Percentiles rank a stretch among this genome's conserved stretches.
These are phyloP conservation scores for Penicillium cosmopolitanum DNA, from an alignment of 495 filamentous ascomycete species.

Conservation along the genomic window DNA sequence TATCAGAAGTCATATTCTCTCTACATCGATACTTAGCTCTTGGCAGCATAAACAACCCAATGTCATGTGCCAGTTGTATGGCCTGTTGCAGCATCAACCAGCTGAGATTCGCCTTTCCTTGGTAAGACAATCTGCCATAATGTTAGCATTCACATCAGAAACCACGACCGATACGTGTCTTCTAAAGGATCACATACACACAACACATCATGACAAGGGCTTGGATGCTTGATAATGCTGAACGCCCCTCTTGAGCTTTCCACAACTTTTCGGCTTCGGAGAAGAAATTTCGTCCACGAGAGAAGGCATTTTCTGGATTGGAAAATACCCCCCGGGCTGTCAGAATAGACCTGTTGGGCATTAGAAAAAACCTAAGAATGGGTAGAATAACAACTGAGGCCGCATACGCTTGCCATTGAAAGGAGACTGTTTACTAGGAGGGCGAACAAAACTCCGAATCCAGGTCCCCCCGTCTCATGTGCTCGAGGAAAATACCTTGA, in stretches of 20 bases:
- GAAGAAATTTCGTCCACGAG: conserved; percentile 39
- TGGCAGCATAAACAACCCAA: conserved; percentile 33
- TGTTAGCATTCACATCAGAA: no score
- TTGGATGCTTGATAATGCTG: conserved; percentile 40
- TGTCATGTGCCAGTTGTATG: conserved; percentile 38
- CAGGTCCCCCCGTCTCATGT: conserved; percentile 30
- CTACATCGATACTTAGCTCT: conserved; percentile 12
- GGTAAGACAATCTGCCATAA: conserved; percentile 30
- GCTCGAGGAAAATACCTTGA: conserved; percentile 35
- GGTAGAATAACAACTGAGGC: no score
- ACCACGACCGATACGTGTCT: neutral
- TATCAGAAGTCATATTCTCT: conserved; percentile 19
- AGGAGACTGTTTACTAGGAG: conserved; percentile 45
- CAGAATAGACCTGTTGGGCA: no score
- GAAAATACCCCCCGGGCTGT: no score
- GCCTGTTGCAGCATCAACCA: conserved; percentile 42
- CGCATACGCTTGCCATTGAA: conserved; percentile 28
- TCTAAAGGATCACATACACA: conserved; percentile 32
- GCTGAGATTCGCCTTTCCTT: conserved; percentile 31
- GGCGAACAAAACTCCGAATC: conserved; percentile 40
- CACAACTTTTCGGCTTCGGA: conserved; percentile 40
- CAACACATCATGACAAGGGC: conserved; percentile 41
- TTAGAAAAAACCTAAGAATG: no score
- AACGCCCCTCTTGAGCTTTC: conserved; percentile 38
- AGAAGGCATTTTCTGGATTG: conserved; percentile 23